phyloP scores from a whole-genome alignment of 192 early-diverging fungal genomes.

The Mycoemilia scoparia region DNA sequence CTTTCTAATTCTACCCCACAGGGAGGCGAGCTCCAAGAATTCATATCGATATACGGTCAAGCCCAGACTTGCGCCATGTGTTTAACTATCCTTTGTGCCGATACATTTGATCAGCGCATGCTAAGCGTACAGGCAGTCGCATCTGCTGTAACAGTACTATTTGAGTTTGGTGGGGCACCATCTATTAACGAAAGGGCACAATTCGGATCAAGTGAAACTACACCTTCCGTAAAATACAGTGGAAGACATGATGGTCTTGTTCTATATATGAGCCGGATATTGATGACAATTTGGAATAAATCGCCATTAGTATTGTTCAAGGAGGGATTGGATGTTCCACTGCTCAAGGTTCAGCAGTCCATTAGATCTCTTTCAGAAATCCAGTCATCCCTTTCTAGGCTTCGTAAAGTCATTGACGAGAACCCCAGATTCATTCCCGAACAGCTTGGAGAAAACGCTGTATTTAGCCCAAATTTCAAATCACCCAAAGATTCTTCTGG shows the following conservation, averaged over 20 bases:
- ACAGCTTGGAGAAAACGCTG: constrained; percentile 29
- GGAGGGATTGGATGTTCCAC: background rate
- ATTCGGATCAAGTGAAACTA: constrained; percentile 1
- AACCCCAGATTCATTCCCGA: constrained; percentile 31
- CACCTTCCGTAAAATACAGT: constrained; percentile 29
- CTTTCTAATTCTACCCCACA: constrained; percentile 24
- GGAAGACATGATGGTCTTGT: constrained; percentile 58
- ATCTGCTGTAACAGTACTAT: constrained; percentile 16
- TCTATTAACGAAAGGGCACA: constrained; percentile 14
- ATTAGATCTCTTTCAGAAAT: constrained; percentile 14
- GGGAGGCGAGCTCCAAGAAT: constrained; percentile 24
- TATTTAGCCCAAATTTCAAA: constrained; percentile 11
- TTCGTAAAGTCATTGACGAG: constrained; percentile 28
- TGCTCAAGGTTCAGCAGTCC: constrained; percentile 19
- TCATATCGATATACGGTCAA: constrained; percentile 37
- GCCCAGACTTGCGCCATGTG: constrained; percentile 76
- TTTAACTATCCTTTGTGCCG: constrained; percentile 44
- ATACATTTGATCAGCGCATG: constrained; percentile 2
- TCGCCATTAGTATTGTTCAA: constrained; percentile 4
- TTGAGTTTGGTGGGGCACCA: constrained; percentile 26
- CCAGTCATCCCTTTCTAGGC: constrained; percentile 20
- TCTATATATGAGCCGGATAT: constrained; percentile 49
- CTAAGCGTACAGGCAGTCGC: constrained; percentile 11
- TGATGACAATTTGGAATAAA: constrained; percentile 58
- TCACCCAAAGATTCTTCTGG: constrained; percentile 17